Base-by-base conservation (phyloP, 1,284 basidiomycete species). In the Ustilago crameri region DNA sequence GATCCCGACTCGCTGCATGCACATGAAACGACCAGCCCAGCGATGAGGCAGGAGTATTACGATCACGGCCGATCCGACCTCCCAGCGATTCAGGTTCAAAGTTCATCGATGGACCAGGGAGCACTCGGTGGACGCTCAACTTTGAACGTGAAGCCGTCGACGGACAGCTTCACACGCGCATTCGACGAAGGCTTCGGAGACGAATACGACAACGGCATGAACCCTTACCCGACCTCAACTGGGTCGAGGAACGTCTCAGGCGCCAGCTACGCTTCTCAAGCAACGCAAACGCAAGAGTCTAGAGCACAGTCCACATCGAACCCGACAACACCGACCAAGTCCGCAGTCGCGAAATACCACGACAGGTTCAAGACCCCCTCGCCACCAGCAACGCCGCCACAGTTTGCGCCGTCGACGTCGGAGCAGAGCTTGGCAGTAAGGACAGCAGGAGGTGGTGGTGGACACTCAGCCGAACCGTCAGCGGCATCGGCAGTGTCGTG, bases 171-270 rank as follows among this genome's bases (percentile, higher is more conserved):
- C 45, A 47, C 52, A 17, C 37, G 57, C n/a, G 64, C 67, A 8
- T 75, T 71, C 41, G 72, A 75, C 41, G 72, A 75, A 7, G 72
- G 57, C 24, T 75, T 75, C 20, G 72, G 63, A 4, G 47, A 50
- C 3, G 63, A 64, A 37, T 64, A 52, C 35, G 53, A 54, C 14
- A 37, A 27, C 1, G 47, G 51, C 22, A 32, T 41, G 9, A 50
- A 62, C 27, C 53, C 64, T 8, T 59, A 64, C 24, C 56, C 59
- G 0, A 54, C 61, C 3, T 60, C 68, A 14, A 51, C 56, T 5
- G 59, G 64, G 14, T 35, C 66, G 2, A 27, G 63, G 42, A 58
- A 62, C 18, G 61, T 60, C 2, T 63, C 58, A 1, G 38, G 38
- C 22, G 53, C 52, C 12, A 60, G 51, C 45, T 61, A 68, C 30